phyloP scores from a whole-genome alignment of 345 rosid genomes.

The Raphanus raphanistrum region DNA sequence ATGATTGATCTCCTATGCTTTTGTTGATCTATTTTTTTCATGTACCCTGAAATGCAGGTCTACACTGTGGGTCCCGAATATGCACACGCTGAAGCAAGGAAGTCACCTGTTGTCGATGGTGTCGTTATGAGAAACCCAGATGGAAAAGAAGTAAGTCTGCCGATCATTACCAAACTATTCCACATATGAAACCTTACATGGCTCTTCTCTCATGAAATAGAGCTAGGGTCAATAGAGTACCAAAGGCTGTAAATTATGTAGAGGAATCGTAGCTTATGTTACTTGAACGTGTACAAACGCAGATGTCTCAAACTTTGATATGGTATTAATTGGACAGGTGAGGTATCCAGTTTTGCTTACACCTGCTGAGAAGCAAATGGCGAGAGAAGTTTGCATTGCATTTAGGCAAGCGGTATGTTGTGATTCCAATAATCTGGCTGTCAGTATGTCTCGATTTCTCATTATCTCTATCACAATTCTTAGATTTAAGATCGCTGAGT shows the following conservation, averaged over 20 bases:
- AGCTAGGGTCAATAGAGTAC: constrained; percentile 18
- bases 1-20: not conserved
- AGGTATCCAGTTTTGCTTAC: constrained; percentile 88
- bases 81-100: constrained; percentile 99
- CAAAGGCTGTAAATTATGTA: not conserved
- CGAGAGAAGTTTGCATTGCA: constrained; percentile 93
- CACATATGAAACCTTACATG: constrained; percentile 19
- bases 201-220: constrained; percentile 6
- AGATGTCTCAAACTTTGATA: constrained; percentile 16
- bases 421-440: not conserved
- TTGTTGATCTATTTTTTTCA: constrained; percentile 1
- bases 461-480: not conserved
- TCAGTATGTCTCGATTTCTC: not conserved
- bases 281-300: constrained; percentile 6
- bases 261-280: constrained; percentile 14
- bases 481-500: not conserved
- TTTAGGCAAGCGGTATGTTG: constrained; percentile 92
- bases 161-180: constrained; percentile 5
- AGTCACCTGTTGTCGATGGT: constrained; percentile 99
- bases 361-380: constrained; percentile 98
- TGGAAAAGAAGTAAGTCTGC: constrained; percentile 88
- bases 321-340: constrained; percentile 50
- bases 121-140: constrained; percentile 98
- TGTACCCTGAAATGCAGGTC: constrained; percentile 52
- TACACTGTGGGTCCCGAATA: constrained; percentile 99